Percentiles rank a stretch among this genome's conserved stretches.
Conservation (phyloP, 345 rosid species). For the Crucihimalaya himalaica region DNA sequence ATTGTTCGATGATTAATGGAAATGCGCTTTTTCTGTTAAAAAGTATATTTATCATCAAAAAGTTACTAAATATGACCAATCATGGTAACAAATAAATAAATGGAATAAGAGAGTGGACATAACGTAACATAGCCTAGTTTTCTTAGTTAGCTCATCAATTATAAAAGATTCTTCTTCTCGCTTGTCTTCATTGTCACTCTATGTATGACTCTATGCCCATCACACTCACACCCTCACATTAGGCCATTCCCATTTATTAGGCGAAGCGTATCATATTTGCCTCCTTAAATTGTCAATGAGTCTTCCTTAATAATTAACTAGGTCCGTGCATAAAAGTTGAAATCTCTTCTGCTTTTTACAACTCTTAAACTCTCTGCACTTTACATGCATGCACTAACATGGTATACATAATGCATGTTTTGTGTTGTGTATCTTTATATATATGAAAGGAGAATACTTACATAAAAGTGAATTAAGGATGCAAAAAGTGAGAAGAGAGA, state of each 20-base stretch:
- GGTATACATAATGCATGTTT: not conserved
- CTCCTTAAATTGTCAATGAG: conserved; percentile 25
- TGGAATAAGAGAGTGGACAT: conserved; percentile 6
- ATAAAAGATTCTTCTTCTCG: conserved; percentile 6
- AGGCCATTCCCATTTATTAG: conserved; percentile 25
- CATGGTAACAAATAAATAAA: not conserved
- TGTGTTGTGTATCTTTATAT: conserved; percentile 11
- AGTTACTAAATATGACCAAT: conserved; percentile 13
- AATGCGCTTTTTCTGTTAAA: not conserved
- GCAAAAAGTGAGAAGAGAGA: conserved; percentile 24
- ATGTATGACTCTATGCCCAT: conserved; percentile 32
- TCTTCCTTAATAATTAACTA: not conserved
- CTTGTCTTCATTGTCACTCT: conserved; percentile 20
- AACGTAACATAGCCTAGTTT: conserved; percentile 12
- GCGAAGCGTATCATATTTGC: conserved; percentile 11
- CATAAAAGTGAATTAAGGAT: conserved; percentile 26
- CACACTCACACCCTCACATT: conserved; percentile 30
- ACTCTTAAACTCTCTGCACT: not conserved
- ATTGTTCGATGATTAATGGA: not conserved
- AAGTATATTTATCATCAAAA: conserved; percentile 10
- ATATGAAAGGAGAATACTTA: conserved; percentile 9
- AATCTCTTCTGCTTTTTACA: not conserved
- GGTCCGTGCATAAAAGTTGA: not conserved
- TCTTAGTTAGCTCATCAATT: conserved; percentile 14
- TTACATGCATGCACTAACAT: conserved; percentile 20